A percentile compares a stretch with the other conserved stretches of the same genome.
phyloP scores from a whole-genome alignment of 257 asterid species.

The Nicotiana knightiana region DNA sequence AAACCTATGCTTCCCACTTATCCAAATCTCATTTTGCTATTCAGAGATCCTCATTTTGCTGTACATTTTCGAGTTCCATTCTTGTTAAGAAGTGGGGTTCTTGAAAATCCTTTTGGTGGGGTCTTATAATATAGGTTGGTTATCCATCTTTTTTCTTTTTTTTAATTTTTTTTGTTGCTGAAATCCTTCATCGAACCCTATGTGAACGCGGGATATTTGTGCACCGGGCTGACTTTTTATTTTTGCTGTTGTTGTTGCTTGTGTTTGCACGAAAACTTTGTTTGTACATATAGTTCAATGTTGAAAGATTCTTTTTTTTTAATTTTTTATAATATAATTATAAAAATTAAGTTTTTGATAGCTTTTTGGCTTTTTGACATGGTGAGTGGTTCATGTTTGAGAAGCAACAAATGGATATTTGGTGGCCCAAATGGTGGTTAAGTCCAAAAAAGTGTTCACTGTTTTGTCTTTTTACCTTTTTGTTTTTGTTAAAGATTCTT shows the following conservation, averaged over 20 bases:
- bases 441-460: not conserved
- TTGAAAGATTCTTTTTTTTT: not conserved
- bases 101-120: not conserved
- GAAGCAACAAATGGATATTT: not conserved
- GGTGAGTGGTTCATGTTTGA: not conserved
- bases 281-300: not conserved
- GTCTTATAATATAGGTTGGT: not conserved
- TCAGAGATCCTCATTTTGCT: not conserved
- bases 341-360: not conserved
- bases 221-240: too few species aligned
- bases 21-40: not conserved
- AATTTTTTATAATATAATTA: not conserved
- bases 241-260: not conserved
- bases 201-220: too few species aligned
- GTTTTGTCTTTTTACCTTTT: not conserved
- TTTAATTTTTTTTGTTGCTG: too few species aligned
- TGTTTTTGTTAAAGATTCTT: not conserved
- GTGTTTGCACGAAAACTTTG: not conserved
- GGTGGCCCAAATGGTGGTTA: conserved; percentile 5
- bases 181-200: too few species aligned
- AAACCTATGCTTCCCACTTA: not conserved
- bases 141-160: not conserved
- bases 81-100: not conserved
- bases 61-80: not conserved
- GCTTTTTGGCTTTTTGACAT: not conserved